Evolutionary conservation across 2,329 filamentous ascomycete genomes (phyloP), one percentile per base, ranked within the genome.

Genomic region (Aspergillus alliaceus): DNA sequence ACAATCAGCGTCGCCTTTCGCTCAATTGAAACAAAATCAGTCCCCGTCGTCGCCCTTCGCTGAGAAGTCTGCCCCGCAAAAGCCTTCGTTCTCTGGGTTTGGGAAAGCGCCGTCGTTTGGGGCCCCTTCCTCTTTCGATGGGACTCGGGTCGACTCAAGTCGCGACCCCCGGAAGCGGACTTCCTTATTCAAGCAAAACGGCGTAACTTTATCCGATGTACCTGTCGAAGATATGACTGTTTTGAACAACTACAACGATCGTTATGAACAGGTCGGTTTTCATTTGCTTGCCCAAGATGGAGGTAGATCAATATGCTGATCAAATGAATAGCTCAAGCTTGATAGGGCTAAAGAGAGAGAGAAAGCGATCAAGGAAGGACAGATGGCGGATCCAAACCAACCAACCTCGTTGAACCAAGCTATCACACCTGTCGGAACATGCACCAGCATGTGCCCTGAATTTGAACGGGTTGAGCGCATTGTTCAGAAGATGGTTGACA

Each of bases 361-460:
- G 59, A 66, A 77, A 51, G 83, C 82, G 24, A 85, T 86, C 50
- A 74, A 69, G 54, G 70, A 79, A 64, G 82, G 82, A 46, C 77
- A 81, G 56, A 81, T 86, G 70, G 79, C 80, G 34, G 82, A 87
- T 66, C 85, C 85, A 5, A 80, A 85, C 57, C 83, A 83, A 64
- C 83, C 83, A n/a, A 84, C 82, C 53, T 79, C 77, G 24, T 74
- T 88, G 57, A 79, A 80, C 29, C 80, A 87, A 59, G 84, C 85
- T 27, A 86, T 88, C 64, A 86, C 83, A 20, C 80, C 83, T 0
- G 80, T 85, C 5, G 86, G 85, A 51, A 84, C 81, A 51, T 88
- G 86, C 70, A 80, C 79, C 37, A 82, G 84, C 61, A 87, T 88
- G 84, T 88, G 86, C 66, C 82, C 86, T 2, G 83, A 87, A 60